Evolutionary conservation across 2,329 filamentous ascomycete species (phyloP), one percentile per base, ranked within the genome.

Genomic region (Stachybotrys chlorohalonatus): DNA sequence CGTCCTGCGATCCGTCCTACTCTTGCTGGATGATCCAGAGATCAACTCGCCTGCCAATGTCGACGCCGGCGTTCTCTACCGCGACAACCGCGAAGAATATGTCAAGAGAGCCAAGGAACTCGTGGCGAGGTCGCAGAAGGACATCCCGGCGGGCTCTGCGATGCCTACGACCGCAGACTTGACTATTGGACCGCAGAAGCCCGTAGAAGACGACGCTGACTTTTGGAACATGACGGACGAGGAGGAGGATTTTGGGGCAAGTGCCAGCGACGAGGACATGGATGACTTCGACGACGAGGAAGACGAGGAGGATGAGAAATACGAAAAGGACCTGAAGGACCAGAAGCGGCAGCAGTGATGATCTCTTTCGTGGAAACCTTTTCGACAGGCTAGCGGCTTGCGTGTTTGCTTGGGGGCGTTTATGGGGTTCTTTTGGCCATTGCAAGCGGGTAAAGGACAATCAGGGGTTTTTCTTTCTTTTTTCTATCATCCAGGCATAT

Each of bases 1-100:
- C 2, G 92, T 99, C 42, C 81, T 99, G 16, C 90, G 95, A 58
- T 96, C 90, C 8, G 89, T 97, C 16, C 82, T 97, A 7, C 87
- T 94, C 6, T 83, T 99, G 2, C 84, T 99, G 54, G 94, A 97
- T 68, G 90, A 96, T 63, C 90, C 93, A 13, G 93, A 99, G 71
- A 90, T 95, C 64, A 90, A 85, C 62, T 96, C 91, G 0, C 90
- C 94, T 0, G 94, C 93, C 59, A 97, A 97, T 68, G 92, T 97
- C 54, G 93, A 97, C 62, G 93, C 94, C 2, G 84, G 90, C 55
- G 87, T 96, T 30, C 82, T 91, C 76, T 86, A 95, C 64, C 85
- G 93, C 57, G 90, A 92, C 62, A 73, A 86, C 36, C 83, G 84
- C 0, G 75, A 77, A 1, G 70, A 76, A 36, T 99, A 95, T 76